Conservation (phyloP, 352 stramenopile genomes). For the Phytophthora capsici region DNA sequence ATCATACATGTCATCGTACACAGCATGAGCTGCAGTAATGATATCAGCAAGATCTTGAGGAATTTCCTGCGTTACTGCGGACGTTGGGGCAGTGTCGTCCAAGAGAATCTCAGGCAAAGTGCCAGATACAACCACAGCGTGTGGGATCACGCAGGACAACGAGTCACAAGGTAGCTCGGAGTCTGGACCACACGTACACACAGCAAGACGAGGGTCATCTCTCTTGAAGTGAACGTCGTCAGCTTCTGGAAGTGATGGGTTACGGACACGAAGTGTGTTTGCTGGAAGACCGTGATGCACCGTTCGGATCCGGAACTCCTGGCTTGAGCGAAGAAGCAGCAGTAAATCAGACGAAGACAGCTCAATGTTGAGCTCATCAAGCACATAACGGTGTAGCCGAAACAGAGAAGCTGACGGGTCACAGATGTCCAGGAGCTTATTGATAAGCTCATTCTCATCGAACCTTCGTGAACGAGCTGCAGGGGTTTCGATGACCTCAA, state of each 20-base stretch:
- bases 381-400: constrained; percentile 60
- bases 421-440: constrained; percentile 46
- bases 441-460: constrained; percentile 41
- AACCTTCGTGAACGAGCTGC: constrained; percentile 17
- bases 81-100: constrained; percentile 30
- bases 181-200: constrained; percentile 45
- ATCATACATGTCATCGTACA: constrained; percentile 47
- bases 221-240: constrained; percentile 35
- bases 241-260: constrained; percentile 26
- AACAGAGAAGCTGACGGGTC: constrained; percentile 68
- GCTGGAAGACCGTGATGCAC: constrained; percentile 37
- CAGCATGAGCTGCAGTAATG: constrained; percentile 41
- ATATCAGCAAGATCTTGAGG: constrained; percentile 45
- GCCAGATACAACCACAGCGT: constrained; percentile 57
- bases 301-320: constrained; percentile 50
- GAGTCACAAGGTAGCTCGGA: constrained; percentile 55
- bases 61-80: constrained; percentile 25
- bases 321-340: constrained; percentile 40
- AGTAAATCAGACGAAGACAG: constrained; percentile 53
- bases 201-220: constrained; percentile 46
- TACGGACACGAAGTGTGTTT: constrained; percentile 30
- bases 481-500: neutral
- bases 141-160: constrained; percentile 59
- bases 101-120: constrained; percentile 28
- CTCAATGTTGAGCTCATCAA: constrained; percentile 51